phyloP scores from a whole-genome alignment of 371 early-diverging fungal species.

The Mucor mucedo region DNA sequence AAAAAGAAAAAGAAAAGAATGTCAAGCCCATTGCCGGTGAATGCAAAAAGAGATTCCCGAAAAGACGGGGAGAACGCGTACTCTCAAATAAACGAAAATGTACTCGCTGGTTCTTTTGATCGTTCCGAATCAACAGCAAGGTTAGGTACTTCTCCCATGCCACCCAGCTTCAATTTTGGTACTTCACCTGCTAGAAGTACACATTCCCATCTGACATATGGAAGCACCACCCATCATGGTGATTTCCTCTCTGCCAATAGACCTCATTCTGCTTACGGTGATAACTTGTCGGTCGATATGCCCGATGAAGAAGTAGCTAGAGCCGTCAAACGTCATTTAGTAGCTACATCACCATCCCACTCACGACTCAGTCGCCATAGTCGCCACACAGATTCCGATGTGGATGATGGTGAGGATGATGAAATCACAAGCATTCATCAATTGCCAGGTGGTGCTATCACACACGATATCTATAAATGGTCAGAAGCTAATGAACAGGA shows the following conservation, averaged over 20 bases:
- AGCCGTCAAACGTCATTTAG: conserved; percentile 52
- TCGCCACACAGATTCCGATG: conserved; percentile 10
- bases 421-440: conserved; percentile 35
- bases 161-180: conserved; percentile 28
- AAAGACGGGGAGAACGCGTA: conserved; percentile 1
- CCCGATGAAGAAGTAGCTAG: conserved; percentile 51
- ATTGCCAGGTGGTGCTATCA: conserved; percentile 54
- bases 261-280: conserved; percentile 30
- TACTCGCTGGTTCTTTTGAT: conserved; percentile 33
- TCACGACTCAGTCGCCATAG: conserved; percentile 13
- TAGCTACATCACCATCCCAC: conserved; percentile 37
- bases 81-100: conserved; percentile 19
- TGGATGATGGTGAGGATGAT: conserved; percentile 27
- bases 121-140: conserved; percentile 27
- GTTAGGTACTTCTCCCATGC: conserved; percentile 40
- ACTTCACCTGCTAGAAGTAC: conserved; percentile 41
- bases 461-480: conserved; percentile 69
- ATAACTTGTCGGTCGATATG: conserved; percentile 34
- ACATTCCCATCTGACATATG: conserved; percentile 29
- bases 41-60: conserved; percentile 26
- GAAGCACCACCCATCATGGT: conserved; percentile 18
- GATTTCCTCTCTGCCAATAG: conserved; percentile 12
- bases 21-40: conserved; percentile 38
- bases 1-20: conserved; percentile 14
- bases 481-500: conserved; percentile 43